Conservation (phyloP, 352 stramenopile genomes). For the Phytophthora constricta region DNA sequence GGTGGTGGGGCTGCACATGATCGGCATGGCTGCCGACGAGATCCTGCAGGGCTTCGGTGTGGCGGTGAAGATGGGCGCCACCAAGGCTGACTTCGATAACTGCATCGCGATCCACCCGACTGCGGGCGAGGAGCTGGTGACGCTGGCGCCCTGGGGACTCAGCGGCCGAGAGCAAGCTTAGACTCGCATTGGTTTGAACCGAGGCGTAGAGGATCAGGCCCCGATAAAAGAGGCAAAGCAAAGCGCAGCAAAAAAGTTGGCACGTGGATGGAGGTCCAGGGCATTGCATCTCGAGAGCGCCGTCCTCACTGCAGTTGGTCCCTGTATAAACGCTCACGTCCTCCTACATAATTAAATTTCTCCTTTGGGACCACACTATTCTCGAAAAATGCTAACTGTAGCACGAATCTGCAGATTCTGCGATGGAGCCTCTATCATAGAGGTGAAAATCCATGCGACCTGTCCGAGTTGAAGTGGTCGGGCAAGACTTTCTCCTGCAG, state of each 20-base stretch:
- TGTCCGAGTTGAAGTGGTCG: neutral
- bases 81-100: conserved; percentile 97
- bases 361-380: too few species aligned
- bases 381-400: too few species aligned
- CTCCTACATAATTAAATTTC: too few species aligned
- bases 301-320: too few species aligned
- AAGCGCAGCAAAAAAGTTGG: too few species aligned
- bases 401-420: conserved; percentile 1
- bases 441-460: neutral
- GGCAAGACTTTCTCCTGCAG: too few species aligned
- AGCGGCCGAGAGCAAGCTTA: conserved; percentile 32
- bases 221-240: too few species aligned
- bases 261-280: too few species aligned
- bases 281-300: too few species aligned
- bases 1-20: conserved; percentile 97
- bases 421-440: neutral
- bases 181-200: neutral
- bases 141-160: conserved; percentile 87
- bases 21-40: conserved; percentile 96
- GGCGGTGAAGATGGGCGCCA: conserved; percentile 98
- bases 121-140: conserved; percentile 97
- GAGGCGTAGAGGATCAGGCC: too few species aligned
- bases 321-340: too few species aligned
- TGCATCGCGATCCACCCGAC: conserved; percentile 97
- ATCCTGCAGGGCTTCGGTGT: conserved; percentile 99